Evolutionary conservation across 2,329 filamentous ascomycete species (phyloP), one percentile per base, ranked within the genome.

Genomic region (Hysterium pulicare): DNA sequence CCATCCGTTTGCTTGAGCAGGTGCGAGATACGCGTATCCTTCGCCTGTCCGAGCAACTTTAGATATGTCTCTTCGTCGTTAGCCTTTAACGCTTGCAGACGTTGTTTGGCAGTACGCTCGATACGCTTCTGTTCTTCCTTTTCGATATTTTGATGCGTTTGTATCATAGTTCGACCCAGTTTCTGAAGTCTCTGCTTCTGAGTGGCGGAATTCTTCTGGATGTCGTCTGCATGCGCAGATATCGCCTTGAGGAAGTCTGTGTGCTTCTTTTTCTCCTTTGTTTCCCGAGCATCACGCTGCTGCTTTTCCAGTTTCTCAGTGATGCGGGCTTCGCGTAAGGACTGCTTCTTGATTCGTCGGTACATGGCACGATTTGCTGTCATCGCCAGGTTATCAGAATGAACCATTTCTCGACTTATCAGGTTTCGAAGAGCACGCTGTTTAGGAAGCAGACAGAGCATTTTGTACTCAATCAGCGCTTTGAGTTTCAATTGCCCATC

Each of bases 241-340:
- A 98, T 89, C 26, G 90, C 86, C 50, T 88, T 83, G 45, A 98
- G 78, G 69, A 95, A 95, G 65, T 97, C 91, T 47, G 79, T 81
- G 62, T 97, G 91, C 72, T 94, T 95, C 82, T 95, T 93, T 82
- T 95, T 95, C 72, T 98, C 93, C 49, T 94, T 87, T 53, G 87
- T 88, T 72, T 97, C 91, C 45, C 93, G 87, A 32, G 90, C 91
- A 67, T 97, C 91, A 44, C 93, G 88, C 66, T 98, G 93, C 67
- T 98, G 90, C 73, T 97, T 97, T 79, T 98, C 93, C 2, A 98
- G 82, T 70, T 96, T 98, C 78, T 98, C 93, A 0, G 93, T 98
- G 53, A 98, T 94, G 44, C 91, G 86, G 43, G 93, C 93, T 71
- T 98, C 93, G 26, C 91, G 85, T 38, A 97, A 78, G 38, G 86